Conservation (phyloP, 169 alveolate species). For the Babesia sp. region DNA sequence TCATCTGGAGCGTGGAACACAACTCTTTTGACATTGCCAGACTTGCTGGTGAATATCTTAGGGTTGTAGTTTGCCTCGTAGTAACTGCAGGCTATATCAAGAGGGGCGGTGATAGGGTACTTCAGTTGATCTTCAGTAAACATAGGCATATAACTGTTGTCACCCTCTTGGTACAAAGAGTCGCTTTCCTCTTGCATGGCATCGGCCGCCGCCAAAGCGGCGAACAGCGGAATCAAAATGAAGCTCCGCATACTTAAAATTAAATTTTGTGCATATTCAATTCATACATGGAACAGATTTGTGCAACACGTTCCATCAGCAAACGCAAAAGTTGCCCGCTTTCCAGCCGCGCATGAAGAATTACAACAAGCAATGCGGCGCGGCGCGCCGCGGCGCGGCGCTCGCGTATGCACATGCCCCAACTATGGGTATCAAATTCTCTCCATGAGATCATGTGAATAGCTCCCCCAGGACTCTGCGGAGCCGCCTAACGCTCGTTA, state of each 20-base stretch:
- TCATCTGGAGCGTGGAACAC: slow-evolving; percentile 17
- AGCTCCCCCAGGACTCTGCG: too few species aligned
- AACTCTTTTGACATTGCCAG: not conserved
- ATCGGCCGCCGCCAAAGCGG: slow-evolving; percentile 9
- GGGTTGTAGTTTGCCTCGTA: not conserved
- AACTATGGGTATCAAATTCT: not conserved
- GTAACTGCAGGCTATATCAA: not conserved
- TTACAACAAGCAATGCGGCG: too few species aligned
- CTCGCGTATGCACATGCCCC: not conserved
- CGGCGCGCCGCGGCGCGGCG: not conserved
- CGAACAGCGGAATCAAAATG: slow-evolving; percentile 10
- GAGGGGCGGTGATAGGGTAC: not conserved
- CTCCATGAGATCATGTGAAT: slow-evolving; percentile 2
- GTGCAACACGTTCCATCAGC: not conserved
- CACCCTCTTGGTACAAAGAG: not conserved
- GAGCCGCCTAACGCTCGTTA: too few species aligned
- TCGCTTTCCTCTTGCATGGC: not conserved
- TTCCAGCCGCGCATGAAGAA: too few species aligned
- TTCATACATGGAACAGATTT: not conserved
- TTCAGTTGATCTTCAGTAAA: slow-evolving; percentile 18
- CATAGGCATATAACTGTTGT: slow-evolving; percentile 1
- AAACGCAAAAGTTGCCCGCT: not conserved
- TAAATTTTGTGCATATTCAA: not conserved
- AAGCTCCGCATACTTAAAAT: slow-evolving; percentile 1
- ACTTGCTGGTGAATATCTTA: not conserved